Percentiles rank a stretch among this genome's conserved stretches.
Conservation (phyloP, 768 basidiomycete species). For the Leucocoprinus sp. region DNA sequence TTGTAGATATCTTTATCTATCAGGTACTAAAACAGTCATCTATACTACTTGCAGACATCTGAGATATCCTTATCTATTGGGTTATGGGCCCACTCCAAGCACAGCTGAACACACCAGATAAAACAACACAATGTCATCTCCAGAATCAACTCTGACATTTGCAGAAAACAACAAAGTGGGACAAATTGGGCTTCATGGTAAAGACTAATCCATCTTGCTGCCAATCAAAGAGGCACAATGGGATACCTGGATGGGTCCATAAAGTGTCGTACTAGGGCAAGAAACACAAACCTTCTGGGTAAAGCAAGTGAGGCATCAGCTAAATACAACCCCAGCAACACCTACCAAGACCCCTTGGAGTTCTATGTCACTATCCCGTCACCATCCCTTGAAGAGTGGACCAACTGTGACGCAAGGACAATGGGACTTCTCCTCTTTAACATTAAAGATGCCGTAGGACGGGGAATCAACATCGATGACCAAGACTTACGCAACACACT, state of each 20-base stretch:
- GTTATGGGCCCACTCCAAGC: no score
- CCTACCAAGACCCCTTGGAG: background rate
- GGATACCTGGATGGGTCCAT: conserved; percentile 1
- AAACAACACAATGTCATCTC: no score
- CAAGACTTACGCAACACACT: conserved; percentile 5
- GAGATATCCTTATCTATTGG: no score
- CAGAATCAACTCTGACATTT: no score
- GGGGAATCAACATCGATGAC: background rate
- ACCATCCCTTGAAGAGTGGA: background rate
- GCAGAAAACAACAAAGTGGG: no score
- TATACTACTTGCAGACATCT: no score
- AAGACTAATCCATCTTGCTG: background rate
- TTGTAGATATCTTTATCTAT: no score
- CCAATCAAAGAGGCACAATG: background rate
- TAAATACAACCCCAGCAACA: background rate
- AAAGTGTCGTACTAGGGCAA: background rate
- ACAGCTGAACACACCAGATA: no score
- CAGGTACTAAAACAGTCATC: no score
- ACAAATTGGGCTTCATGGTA: background rate
- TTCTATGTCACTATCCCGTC: no score
- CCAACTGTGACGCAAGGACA: background rate
- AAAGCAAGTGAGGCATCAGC: background rate
- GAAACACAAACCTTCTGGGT: background rate
- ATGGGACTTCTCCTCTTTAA: background rate
- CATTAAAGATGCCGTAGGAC: background rate